These are phyloP conservation scores for Vinca minor DNA, from an alignment of 257 asterid genomes.

Conservation along the genomic window DNA sequence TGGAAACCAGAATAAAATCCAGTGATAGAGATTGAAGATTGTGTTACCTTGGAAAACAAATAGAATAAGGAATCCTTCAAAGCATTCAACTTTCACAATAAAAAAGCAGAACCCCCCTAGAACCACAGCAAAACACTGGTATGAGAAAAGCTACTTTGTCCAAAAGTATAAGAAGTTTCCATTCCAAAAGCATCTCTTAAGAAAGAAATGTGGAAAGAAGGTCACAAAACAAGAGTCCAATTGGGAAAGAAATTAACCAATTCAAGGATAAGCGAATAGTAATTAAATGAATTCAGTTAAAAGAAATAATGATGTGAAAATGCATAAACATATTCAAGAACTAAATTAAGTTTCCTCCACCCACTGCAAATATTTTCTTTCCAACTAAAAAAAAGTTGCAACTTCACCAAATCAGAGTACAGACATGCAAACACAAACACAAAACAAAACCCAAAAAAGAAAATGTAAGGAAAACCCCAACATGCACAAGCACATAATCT, in stretches of 20 bases:
- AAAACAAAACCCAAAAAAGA: neutral
- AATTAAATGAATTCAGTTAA: neutral
- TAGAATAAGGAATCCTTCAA: conserved; percentile 2
- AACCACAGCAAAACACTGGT: neutral
- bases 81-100: neutral
- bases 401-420: too few species aligned
- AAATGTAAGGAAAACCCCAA: too few species aligned
- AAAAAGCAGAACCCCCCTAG: neutral
- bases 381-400: too few species aligned
- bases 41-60: neutral
- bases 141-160: neutral
- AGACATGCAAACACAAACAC: neutral
- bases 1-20: neutral
- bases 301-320: neutral
- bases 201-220: too few species aligned
- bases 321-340: too few species aligned
- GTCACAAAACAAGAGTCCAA: too few species aligned
- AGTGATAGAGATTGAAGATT: neutral
- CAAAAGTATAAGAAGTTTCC: too few species aligned
- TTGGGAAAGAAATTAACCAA: too few species aligned
- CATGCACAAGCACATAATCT: conserved; percentile 8
- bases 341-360: neutral
- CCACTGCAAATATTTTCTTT: neutral
- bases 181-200: too few species aligned
- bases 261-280: neutral